These are phyloP conservation scores for Hydnomerulius pinastri DNA, from an alignment of 768 basidiomycete species.

Conservation along the genomic window DNA sequence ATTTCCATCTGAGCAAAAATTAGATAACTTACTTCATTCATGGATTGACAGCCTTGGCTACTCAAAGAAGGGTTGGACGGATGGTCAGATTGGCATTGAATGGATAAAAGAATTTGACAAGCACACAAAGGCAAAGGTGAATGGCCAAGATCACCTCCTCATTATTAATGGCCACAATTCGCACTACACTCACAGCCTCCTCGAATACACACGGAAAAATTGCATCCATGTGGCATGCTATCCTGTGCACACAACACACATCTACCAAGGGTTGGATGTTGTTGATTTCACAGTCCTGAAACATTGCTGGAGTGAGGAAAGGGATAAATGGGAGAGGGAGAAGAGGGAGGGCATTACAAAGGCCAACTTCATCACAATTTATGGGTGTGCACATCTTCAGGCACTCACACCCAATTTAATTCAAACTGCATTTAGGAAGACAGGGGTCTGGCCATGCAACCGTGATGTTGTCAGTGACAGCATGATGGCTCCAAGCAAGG, in stretches of 20 bases:
- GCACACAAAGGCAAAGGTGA: conserved; percentile 34
- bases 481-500: conserved; percentile 11
- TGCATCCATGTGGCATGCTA: conserved; percentile 47
- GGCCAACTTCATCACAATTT: conserved; percentile 15
- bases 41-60: conserved; percentile 13
- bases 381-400: conserved; percentile 10
- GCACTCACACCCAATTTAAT: conserved; percentile 23
- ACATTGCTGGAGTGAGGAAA: conserved; percentile 24
- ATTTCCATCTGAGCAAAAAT: conserved; percentile 7
- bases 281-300: conserved; percentile 38
- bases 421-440: conserved; percentile 25
- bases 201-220: conserved; percentile 37
- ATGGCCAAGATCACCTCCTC: conserved; percentile 32
- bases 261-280: conserved; percentile 46
- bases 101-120: conserved; percentile 36
- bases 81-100: conserved; percentile 24
- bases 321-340: background rate
- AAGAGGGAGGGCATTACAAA: background rate
- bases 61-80: conserved; percentile 30
- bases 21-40: background rate
- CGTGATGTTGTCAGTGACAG: background rate
- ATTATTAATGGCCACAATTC: conserved; percentile 50
- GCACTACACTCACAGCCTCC: conserved; percentile 40
- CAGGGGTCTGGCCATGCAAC: conserved; percentile 29
- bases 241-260: conserved; percentile 27